Percentiles rank a stretch among this genome's conserved stretches.
Evolutionary conservation across 306 rosid species (phyloP).

Genomic region (Rosa multiflora): DNA sequence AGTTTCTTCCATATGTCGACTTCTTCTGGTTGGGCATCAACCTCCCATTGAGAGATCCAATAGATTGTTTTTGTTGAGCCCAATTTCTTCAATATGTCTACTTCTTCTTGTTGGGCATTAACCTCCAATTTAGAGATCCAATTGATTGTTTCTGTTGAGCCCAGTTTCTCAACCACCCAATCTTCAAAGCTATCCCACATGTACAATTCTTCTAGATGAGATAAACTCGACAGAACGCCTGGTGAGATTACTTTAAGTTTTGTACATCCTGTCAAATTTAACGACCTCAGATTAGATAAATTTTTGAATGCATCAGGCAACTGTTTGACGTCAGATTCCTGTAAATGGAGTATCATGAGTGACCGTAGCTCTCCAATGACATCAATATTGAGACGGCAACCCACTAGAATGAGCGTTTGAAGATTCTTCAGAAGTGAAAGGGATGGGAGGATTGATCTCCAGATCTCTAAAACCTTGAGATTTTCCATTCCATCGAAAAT

Average conservation of each 20-base stretch:
- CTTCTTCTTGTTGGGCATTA: neutral
- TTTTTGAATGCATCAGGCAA: no score
- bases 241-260: neutral
- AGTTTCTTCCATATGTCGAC: neutral
- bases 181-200: neutral
- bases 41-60: neutral
- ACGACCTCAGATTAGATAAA: neutral
- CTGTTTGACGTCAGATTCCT: no score
- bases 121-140: neutral
- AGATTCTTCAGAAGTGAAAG: no score
- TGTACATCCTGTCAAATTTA: neutral
- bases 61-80: neutral
- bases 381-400: no score
- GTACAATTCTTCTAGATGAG: conserved; percentile 4
- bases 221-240: neutral
- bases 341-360: no score
- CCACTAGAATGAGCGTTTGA: no score
- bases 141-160: neutral
- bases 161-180: neutral
- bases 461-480: no score
- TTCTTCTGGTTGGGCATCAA: neutral
- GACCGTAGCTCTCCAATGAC: no score
- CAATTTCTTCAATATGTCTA: neutral
- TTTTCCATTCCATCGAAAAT: no score
- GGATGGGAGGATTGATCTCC: no score